phyloP scores from a whole-genome alignment of 2,329 filamentous ascomycete species.

The Fusarium verticillioides region DNA sequence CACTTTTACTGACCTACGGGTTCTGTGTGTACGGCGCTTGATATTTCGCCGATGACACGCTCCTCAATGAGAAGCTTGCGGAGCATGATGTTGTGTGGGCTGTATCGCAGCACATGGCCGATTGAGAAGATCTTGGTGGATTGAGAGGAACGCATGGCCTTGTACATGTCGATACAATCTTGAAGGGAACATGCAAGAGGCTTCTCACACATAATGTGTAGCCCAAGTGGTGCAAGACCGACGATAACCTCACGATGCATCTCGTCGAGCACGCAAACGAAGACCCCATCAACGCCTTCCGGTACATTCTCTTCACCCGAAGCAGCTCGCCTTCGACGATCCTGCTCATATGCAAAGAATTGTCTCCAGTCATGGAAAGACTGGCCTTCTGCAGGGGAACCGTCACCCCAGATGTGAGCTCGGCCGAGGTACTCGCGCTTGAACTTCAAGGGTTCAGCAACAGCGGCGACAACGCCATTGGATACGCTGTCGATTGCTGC shows the following conservation, averaged over 20 bases:
- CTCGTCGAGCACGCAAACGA: slow-evolving; percentile 82
- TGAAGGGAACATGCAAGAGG: slow-evolving; percentile 82
- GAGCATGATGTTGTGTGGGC: slow-evolving; percentile 88
- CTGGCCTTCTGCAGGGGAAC: slow-evolving; percentile 66
- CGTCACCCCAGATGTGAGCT: slow-evolving; percentile 76
- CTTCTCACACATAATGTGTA: slow-evolving; percentile 97
- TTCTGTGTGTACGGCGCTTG: slow-evolving; percentile 91
- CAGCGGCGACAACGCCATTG: slow-evolving; percentile 76
- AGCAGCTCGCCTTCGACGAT: slow-evolving; percentile 65
- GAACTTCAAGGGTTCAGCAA: slow-evolving; percentile 83
- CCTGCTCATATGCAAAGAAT: slow-evolving; percentile 78
- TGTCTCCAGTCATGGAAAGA: slow-evolving; percentile 79
- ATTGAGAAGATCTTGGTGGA: slow-evolving; percentile 78
- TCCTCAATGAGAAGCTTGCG: slow-evolving; percentile 81
- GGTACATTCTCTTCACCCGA: slow-evolving; percentile 59
- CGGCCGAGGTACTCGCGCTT: slow-evolving; percentile 78
- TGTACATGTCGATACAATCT: slow-evolving; percentile 82
- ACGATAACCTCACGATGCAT: slow-evolving; percentile 85
- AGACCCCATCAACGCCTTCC: slow-evolving; percentile 69
- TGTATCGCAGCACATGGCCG: slow-evolving; percentile 93
- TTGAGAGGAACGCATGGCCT: slow-evolving; percentile 58
- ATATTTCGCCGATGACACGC: slow-evolving; percentile 81
- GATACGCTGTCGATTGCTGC: slow-evolving; percentile 72
- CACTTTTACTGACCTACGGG: slow-evolving; percentile 65
- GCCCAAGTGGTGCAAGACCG: slow-evolving; percentile 72